These are phyloP conservation scores for Neurospora intermedia DNA, from an alignment of 495 filamentous ascomycete species.

Conservation along the genomic window DNA sequence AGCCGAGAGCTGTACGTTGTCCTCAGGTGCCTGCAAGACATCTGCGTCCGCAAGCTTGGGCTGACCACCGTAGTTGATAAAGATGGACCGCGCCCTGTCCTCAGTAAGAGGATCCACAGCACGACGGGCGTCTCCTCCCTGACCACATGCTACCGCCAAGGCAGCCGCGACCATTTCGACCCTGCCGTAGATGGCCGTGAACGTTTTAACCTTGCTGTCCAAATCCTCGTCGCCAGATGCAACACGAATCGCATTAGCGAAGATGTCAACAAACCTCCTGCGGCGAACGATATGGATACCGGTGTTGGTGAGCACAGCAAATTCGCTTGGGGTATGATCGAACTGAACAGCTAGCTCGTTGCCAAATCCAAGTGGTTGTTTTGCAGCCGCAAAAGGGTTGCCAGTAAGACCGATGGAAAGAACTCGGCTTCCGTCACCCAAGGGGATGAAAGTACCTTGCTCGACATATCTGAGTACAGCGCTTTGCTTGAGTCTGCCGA, in stretches of 20 bases:
- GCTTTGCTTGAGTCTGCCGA: slow-evolving; percentile 60
- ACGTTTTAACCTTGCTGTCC: slow-evolving; percentile 68
- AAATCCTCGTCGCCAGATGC: slow-evolving; percentile 69
- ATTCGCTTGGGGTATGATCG: slow-evolving; percentile 66
- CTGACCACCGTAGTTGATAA: slow-evolving; percentile 81
- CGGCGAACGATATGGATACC: slow-evolving; percentile 79
- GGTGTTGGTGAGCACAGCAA: slow-evolving; percentile 82
- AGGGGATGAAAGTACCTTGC: slow-evolving; percentile 60
- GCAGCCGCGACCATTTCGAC: slow-evolving; percentile 82
- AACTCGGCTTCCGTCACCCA: slow-evolving; percentile 47
- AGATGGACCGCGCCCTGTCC: slow-evolving; percentile 72
- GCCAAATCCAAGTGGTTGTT: slow-evolving; percentile 71
- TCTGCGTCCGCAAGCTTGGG: slow-evolving; percentile 71
- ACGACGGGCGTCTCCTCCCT: slow-evolving; percentile 65
- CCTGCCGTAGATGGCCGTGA: slow-evolving; percentile 72
- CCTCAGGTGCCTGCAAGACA: slow-evolving; percentile 44
- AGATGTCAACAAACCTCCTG: slow-evolving; percentile 81
- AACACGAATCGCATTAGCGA: slow-evolving; percentile 63
- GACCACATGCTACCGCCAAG: slow-evolving; percentile 90
- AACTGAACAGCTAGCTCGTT: slow-evolving; percentile 95
- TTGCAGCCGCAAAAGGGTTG: slow-evolving; percentile 52
- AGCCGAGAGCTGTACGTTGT: slow-evolving; percentile 76
- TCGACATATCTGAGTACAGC: slow-evolving; percentile 47
- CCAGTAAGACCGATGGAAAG: slow-evolving; percentile 71
- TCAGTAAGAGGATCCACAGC: slow-evolving; percentile 73